These are phyloP conservation scores for Scalesia atractyloides DNA, from an alignment of 129 eudicot species.

Conservation along the genomic window DNA sequence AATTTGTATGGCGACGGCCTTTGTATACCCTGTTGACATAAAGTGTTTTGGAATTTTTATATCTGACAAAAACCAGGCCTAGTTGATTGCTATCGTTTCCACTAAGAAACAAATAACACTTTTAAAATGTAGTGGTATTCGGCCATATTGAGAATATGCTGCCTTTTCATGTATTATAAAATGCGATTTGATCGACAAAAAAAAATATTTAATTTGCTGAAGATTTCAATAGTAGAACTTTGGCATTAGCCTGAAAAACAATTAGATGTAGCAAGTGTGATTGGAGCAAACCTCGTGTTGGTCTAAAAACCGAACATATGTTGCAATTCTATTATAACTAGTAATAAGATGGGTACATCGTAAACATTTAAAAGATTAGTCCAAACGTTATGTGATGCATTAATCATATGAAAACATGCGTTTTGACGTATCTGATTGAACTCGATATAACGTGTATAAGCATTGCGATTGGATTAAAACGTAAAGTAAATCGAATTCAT, in stretches of 20 bases:
- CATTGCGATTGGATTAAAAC: no score
- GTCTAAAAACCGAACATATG: background rate
- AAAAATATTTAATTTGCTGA: background rate
- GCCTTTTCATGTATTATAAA: background rate
- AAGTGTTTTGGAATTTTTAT: background rate
- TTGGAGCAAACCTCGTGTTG: background rate
- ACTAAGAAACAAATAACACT: background rate
- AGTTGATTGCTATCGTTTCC: background rate
- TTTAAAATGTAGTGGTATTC: background rate
- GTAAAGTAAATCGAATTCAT: no score
- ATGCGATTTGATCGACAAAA: background rate
- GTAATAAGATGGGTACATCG: no score
- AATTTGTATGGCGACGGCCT: no score
- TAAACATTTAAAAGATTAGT: no score
- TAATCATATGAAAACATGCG: no score
- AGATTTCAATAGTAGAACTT: background rate
- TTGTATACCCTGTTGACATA: background rate
- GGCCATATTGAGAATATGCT: background rate
- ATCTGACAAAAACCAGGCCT: background rate
- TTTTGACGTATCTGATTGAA: no score
- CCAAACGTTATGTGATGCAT: no score
- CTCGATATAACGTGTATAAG: no score
- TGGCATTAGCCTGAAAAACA: constrained; percentile 1
- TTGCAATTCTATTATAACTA: no score
- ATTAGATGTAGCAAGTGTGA: background rate